Percentiles rank a stretch among this genome's conserved stretches.
Evolutionary conservation across 306 rosid genomes (phyloP).

Genomic region (Boehmeria nivea): DNA sequence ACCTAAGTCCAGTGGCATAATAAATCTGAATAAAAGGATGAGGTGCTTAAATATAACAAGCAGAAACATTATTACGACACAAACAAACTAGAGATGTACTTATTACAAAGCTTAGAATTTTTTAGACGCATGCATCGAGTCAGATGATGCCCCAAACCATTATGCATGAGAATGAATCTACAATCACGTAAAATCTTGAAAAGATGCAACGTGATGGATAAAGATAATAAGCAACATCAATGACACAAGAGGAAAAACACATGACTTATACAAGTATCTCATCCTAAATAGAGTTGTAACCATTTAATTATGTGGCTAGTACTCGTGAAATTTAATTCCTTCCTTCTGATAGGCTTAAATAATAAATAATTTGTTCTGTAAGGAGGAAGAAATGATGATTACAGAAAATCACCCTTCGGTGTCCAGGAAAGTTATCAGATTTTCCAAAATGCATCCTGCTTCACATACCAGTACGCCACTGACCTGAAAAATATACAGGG

Average conservation of each 20-base stretch:
- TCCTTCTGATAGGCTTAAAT: neutral
- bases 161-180: too few species aligned
- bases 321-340: neutral
- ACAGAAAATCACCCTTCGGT: conserved; percentile 65
- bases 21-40: conserved; percentile 76
- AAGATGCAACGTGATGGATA: too few species aligned
- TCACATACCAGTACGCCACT: conserved; percentile 95
- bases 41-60: conserved; percentile 29
- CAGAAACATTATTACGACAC: neutral
- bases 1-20: conserved; percentile 98
- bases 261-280: too few species aligned
- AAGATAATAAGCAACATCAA: too few species aligned
- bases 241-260: too few species aligned
- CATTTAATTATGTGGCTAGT: too few species aligned
- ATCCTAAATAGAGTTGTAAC: too few species aligned
- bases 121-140: neutral
- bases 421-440: conserved; percentile 72
- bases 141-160: too few species aligned
- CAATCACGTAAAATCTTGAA: too few species aligned
- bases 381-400: conserved; percentile 11
- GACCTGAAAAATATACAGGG: conserved; percentile 50
- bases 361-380: neutral
- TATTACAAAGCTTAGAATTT: too few species aligned
- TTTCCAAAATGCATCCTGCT: conserved; percentile 96
- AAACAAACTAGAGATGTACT: too few species aligned